Evolutionary conservation across 2,329 filamentous ascomycete species (phyloP).

Genomic region (Pestalotiopsis sp.): DNA sequence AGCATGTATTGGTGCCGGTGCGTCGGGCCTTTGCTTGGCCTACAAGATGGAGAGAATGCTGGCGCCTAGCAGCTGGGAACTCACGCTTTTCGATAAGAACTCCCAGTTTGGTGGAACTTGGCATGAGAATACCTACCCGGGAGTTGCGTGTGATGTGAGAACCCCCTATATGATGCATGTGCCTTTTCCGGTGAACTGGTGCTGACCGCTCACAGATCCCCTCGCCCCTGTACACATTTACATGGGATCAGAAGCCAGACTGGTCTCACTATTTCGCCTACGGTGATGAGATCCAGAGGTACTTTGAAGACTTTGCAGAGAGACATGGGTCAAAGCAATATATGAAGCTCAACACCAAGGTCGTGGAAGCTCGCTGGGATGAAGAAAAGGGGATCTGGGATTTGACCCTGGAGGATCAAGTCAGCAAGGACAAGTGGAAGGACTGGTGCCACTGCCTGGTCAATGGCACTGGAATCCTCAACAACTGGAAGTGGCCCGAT

Average conservation of each 20-base stretch:
- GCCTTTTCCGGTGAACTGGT: background rate
- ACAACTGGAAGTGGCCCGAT: constrained; percentile 53
- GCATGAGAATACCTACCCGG: constrained; percentile 27
- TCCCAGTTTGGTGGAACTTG: constrained; percentile 28
- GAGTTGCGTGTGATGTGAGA: constrained; percentile 19
- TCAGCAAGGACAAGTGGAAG: constrained; percentile 17
- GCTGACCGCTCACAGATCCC: constrained; percentile 11
- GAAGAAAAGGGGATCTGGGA: constrained; percentile 40
- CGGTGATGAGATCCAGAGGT: constrained; percentile 28
- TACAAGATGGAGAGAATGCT: constrained; percentile 31
- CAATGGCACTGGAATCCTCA: constrained; percentile 50
- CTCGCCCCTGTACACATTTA: constrained; percentile 21
- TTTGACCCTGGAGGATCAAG: constrained; percentile 26
- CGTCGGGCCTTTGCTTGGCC: constrained; percentile 28
- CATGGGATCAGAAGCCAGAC: constrained; percentile 27
- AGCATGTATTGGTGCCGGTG: constrained; percentile 31
- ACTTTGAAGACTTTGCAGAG: constrained; percentile 33
- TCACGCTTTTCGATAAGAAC: constrained; percentile 36
- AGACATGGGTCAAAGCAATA: constrained; percentile 39
- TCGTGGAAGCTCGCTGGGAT: constrained; percentile 45
- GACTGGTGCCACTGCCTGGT: constrained; percentile 50
- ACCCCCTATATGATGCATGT: background rate
- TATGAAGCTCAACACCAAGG: constrained; percentile 43
- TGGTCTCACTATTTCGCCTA: constrained; percentile 32
- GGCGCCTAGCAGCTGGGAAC: constrained; percentile 28